Evolutionary conservation across 78 protist genomes (phyloP).

Genomic region (Cavenderia fasciculata): DNA sequence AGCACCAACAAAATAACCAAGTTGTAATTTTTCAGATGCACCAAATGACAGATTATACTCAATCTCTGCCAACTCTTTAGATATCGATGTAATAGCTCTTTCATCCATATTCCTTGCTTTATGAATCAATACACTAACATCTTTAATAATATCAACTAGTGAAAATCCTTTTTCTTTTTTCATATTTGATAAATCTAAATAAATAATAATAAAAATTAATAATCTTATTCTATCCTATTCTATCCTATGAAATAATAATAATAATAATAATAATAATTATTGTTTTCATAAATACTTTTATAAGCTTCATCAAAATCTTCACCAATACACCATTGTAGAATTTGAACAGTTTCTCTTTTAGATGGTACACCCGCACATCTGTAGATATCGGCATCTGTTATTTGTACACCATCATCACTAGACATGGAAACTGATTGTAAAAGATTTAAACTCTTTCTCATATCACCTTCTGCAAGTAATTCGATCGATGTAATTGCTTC

Average conservation of each 20-base stretch:
- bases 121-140: not conserved
- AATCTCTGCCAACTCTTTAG: constrained; percentile 40
- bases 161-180: constrained; percentile 85
- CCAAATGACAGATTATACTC: constrained; percentile 75
- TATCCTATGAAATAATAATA: too few relatives aligned
- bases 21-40: constrained; percentile 61
- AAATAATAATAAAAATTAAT: not conserved
- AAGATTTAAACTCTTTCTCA: constrained; percentile 79
- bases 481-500: constrained; percentile 50
- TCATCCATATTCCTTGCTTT: not conserved
- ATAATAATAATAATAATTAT: not conserved
- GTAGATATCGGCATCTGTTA: constrained; percentile 81
- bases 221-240: too few relatives aligned
- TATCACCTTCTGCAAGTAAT: constrained; percentile 76
- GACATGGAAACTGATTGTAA: constrained; percentile 74
- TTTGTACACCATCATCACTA: not conserved
- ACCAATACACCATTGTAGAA: constrained; percentile 59
- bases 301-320: constrained; percentile 50
- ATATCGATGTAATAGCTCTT: not conserved
- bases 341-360: constrained; percentile 67
- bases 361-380: constrained; percentile 87
- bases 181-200: constrained; percentile 14
- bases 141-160: constrained; percentile 78
- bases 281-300: constrained; percentile 7
- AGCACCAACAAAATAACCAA: constrained; percentile 62